A percentile compares a stretch with the other conserved stretches of the same genome.
Conservation (phyloP, 2,329 filamentous ascomycete genomes). For the Parastagonospora avenae region DNA sequence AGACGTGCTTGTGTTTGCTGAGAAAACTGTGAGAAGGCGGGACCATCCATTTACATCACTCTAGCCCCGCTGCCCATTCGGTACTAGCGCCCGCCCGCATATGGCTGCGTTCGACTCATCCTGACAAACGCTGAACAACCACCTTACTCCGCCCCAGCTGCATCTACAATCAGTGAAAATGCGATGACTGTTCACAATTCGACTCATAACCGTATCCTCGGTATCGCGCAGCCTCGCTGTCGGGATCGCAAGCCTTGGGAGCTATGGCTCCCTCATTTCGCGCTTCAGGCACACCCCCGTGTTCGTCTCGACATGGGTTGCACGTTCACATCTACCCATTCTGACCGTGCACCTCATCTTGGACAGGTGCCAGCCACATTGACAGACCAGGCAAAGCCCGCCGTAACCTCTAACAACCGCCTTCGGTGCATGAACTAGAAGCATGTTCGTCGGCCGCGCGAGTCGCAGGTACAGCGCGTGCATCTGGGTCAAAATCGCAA, state of each 20-base stretch:
- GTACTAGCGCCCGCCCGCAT: constrained; percentile 5
- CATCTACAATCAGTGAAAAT: neutral
- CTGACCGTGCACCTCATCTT: constrained; percentile 5
- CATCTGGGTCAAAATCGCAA: no score
- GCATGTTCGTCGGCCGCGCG: neutral
- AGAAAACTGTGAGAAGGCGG: constrained; percentile 30
- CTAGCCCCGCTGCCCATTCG: constrained; percentile 26
- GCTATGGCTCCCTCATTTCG: neutral
- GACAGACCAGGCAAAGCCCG: neutral
- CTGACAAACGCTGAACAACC: constrained; percentile 17
- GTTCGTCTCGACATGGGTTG: constrained; percentile 7
- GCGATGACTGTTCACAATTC: constrained; percentile 5
- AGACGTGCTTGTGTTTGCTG: constrained; percentile 15
- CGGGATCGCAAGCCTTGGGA: neutral
- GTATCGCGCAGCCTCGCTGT: neutral
- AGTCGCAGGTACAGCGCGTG: neutral
- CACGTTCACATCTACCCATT: constrained; percentile 11
- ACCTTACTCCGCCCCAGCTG: constrained; percentile 1
- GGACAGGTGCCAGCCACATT: neutral
- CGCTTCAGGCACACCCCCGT: constrained; percentile 19
- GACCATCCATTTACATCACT: constrained; percentile 8
- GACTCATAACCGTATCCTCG: neutral
- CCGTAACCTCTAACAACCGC: neutral
- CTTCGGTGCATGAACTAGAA: neutral
- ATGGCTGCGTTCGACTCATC: constrained; percentile 32